A percentile compares a stretch with the other conserved stretches of the same genome.
Conservation (phyloP, 495 filamentous ascomycete genomes). For the Neurospora sp. region DNA sequence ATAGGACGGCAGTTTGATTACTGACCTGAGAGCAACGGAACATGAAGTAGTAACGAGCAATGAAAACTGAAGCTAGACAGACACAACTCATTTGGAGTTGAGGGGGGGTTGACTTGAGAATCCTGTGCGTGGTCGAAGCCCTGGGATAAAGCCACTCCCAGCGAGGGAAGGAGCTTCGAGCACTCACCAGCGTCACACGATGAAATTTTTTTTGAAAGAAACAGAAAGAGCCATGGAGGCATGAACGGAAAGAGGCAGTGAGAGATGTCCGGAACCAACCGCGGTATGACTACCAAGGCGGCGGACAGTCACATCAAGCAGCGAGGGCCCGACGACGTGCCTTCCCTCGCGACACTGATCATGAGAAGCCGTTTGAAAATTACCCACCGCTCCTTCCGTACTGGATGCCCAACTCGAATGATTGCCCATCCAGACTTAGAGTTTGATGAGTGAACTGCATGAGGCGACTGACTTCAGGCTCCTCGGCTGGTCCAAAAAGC, state of each 20-base stretch:
- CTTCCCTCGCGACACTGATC: not conserved
- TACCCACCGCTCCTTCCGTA: not conserved
- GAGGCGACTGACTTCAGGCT: not conserved
- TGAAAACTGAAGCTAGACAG: not conserved
- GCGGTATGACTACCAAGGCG: not conserved
- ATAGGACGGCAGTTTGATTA: not conserved
- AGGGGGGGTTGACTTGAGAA: not conserved
- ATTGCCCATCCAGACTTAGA: not conserved
- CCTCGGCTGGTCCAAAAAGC: not conserved
- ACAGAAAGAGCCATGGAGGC: not conserved
- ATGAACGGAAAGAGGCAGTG: not conserved
- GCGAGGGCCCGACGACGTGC: not conserved
- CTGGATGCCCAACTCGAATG: not conserved
- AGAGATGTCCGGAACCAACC: not conserved
- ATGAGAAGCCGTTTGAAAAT: not conserved
- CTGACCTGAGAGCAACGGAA: not conserved
- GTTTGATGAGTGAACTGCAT: not conserved
- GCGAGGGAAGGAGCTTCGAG: not conserved
- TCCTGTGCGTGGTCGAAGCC: not conserved
- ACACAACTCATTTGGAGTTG: not conserved
- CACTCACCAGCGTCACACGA: not conserved
- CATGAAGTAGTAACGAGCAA: not conserved
- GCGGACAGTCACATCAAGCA: not conserved
- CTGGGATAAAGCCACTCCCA: not conserved
- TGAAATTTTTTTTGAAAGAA: not conserved